Evolutionary conservation across 2,329 filamentous ascomycete species (phyloP).

Genomic region (Chaetomiaceae sp.): DNA sequence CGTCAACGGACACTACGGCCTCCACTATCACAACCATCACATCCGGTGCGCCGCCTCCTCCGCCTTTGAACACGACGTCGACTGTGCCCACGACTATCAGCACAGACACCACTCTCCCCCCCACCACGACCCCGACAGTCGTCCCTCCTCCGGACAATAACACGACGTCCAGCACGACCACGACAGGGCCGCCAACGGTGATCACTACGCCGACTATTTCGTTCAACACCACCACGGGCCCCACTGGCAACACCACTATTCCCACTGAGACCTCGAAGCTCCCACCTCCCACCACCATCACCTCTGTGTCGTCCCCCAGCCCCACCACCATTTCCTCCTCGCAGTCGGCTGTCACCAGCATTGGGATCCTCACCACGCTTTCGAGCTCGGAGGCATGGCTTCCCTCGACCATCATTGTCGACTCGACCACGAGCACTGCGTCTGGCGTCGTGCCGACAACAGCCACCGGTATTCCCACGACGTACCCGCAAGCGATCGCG

Average conservation of each 20-base stretch:
- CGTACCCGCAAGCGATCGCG: slow-evolving; percentile 68
- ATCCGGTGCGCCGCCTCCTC: background rate
- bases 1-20: background rate
- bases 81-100: background rate
- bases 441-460: slow-evolving; percentile 16
- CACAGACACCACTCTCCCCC: background rate
- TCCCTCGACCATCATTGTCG: slow-evolving; percentile 56
- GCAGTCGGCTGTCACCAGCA: slow-evolving; percentile 14
- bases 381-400: slow-evolving; percentile 45
- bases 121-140: background rate
- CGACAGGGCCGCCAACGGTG: background rate
- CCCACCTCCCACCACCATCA: background rate
- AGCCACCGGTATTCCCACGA: slow-evolving; percentile 48
- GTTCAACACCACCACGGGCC: background rate
- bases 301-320: too few species aligned
- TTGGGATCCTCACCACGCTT: slow-evolving; percentile 5
- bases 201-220: background rate
- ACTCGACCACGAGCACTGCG: slow-evolving; percentile 39
- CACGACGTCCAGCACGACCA: slow-evolving; percentile 5
- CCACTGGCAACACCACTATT: slow-evolving; percentile 1
- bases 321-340: background rate
- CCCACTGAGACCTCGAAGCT: slow-evolving; percentile 1
- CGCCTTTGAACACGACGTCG: slow-evolving; percentile 4
- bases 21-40: background rate
- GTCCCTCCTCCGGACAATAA: background rate